phyloP scores from a whole-genome alignment of 106 monocot genomes.

The Phalaenopsis aphrodite region DNA sequence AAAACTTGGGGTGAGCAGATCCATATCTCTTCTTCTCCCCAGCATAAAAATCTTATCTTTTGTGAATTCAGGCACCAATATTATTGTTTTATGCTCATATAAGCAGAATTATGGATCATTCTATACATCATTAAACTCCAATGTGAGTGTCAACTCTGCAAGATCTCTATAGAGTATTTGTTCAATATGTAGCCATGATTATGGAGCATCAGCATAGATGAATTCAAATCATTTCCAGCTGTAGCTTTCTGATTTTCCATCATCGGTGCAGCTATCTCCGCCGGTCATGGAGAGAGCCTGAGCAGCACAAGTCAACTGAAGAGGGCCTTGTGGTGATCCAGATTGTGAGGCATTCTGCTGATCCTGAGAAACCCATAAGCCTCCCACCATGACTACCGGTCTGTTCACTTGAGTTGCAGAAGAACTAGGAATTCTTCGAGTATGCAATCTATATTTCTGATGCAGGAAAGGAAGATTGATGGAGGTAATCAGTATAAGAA shows the following conservation, averaged over 20 bases:
- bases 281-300: slow-evolving; percentile 29
- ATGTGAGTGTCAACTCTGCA: neutral
- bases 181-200: neutral
- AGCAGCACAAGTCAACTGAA: slow-evolving; percentile 31
- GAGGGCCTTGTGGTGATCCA: slow-evolving; percentile 71
- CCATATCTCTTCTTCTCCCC: slow-evolving; percentile 1
- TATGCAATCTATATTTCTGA: slow-evolving; percentile 90
- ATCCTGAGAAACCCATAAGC: slow-evolving; percentile 34
- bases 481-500: neutral
- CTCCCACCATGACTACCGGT: slow-evolving; percentile 21
- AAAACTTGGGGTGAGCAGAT: neutral
- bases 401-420: slow-evolving; percentile 10
- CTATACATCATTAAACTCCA: slow-evolving; percentile 1
- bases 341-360: slow-evolving; percentile 46
- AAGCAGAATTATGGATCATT: neutral
- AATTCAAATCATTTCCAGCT: slow-evolving; percentile 48
- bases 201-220: neutral
- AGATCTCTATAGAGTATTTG: neutral
- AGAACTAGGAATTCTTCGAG: slow-evolving; percentile 39
- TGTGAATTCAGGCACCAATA: neutral
- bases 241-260: slow-evolving; percentile 69
- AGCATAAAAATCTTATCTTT: neutral
- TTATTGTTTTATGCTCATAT: neutral
- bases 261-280: slow-evolving; percentile 56
- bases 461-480: neutral